A percentile compares a stretch with the other conserved stretches of the same genome.
phyloP scores from a whole-genome alignment of 805 yeast species.

The Saccharomycopsis malanga region DNA sequence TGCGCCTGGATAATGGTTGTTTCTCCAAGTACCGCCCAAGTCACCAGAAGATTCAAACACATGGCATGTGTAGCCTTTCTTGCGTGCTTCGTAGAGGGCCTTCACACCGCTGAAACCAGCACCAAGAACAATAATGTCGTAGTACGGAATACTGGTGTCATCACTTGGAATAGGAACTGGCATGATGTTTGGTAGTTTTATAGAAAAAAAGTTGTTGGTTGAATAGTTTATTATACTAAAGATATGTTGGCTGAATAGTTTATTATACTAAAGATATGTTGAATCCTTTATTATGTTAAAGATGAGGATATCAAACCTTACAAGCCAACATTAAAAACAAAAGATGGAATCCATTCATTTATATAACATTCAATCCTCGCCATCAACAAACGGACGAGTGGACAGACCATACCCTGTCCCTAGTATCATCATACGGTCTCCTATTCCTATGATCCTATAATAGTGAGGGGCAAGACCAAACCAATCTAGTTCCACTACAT shows the following conservation, averaged over 20 bases:
- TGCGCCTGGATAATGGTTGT: constrained; percentile 25
- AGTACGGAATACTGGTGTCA: constrained; percentile 11
- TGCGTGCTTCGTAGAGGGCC: constrained; percentile 19
- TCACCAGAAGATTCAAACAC: constrained; percentile 18
- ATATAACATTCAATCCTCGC: no score
- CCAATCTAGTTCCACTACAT: no score
- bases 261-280: background rate
- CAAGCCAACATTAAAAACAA: no score
- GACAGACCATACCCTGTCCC: no score
- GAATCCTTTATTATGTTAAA: no score
- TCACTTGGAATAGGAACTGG: constrained; percentile 11
- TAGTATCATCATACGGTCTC: no score
- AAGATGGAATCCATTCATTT: no score
- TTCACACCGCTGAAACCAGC: constrained; percentile 23
- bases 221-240: background rate
- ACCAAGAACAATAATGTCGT: constrained; percentile 22
- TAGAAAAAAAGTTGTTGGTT: background rate
- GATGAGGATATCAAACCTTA: no score
- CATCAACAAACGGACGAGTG: no score
- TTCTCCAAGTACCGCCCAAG: constrained; percentile 24
- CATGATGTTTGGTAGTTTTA: constrained; percentile 7
- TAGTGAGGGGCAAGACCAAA: no score
- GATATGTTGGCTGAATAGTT: background rate
- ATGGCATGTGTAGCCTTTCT: constrained; percentile 21
- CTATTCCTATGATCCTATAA: no score